Percentiles rank a stretch among this genome's conserved stretches.
phyloP scores from a whole-genome alignment of 225 moss, liverwort and hornwort species.

The Thuidium tamariscinum region DNA sequence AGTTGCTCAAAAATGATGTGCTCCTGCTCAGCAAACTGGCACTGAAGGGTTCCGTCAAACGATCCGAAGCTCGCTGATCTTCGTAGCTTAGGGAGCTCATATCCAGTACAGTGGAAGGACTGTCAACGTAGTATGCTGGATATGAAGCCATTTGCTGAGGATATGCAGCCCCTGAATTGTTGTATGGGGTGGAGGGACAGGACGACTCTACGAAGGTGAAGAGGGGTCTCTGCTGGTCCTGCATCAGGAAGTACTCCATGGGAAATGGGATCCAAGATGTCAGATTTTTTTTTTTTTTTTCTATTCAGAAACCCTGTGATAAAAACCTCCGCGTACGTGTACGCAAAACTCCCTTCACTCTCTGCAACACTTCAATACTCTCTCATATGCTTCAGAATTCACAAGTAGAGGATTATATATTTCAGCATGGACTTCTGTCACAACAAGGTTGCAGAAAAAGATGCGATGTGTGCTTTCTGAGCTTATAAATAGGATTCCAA shows the following conservation, averaged over 20 bases:
- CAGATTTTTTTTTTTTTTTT: neutral
- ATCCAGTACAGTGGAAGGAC: conserved; percentile 37
- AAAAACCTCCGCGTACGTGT: neutral
- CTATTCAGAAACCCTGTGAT: neutral
- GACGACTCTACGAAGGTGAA: conserved; percentile 3
- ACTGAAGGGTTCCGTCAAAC: conserved; percentile 17
- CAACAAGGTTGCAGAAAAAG: neutral
- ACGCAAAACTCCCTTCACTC: neutral
- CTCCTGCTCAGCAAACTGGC: conserved; percentile 39
- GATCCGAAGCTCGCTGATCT: neutral
- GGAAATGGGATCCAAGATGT: conserved; percentile 22
- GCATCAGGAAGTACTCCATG: conserved; percentile 51
- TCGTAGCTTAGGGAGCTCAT: conserved; percentile 22
- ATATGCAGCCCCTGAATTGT: neutral
- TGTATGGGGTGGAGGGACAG: conserved; percentile 9
- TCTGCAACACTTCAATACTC: neutral
- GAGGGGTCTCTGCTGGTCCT: conserved; percentile 32
- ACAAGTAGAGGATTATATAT: neutral
- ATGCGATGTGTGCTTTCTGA: neutral
- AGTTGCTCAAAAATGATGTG: conserved; percentile 46
- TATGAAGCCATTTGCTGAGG: conserved; percentile 1
- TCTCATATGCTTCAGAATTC: neutral
- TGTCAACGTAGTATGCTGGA: conserved; percentile 37
- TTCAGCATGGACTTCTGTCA: neutral
- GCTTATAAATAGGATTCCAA: neutral